Evolutionary conservation across 176 grass and related monocot species (phyloP), one percentile per base, ranked within the genome.

Genomic region (Calamus simplicifolius): DNA sequence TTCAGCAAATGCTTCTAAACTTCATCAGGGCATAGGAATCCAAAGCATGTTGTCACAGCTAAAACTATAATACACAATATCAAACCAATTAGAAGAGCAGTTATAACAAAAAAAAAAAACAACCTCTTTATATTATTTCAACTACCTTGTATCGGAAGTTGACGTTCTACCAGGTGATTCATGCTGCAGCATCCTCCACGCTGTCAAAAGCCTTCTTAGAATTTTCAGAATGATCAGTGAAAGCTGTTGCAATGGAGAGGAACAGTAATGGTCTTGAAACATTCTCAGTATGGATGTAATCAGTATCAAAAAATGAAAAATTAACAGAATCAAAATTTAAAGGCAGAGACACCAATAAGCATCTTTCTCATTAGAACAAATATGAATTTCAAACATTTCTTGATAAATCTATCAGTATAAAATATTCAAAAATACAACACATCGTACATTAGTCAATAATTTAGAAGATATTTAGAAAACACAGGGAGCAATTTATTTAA

Each of bases 191-290:
- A 80, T 70, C 69, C 57, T 79, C 72, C 70, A 57, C 52, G 62
- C 52, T 71, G 48, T 57, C 75, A 51, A 64, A 38, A 10, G 53
- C 31, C 76, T 70, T 67, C 65, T 83, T 66, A 67, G 66, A 70
- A 21, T 29, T 52, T 68, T 76, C 83, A 66, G 75, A 85, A 12
- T 54, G 55, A 56, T 85, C 87, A 67, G 78, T 58, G 62, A 98
- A 64, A 58, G 87, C 72, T 62, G 87, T 79, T 58, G 79, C 79
- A 35, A 92, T 71, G 50, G 87, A 98, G 16, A 98, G 68, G 69
- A 92, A 79, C 64, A 98, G 61, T 54, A 98, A 70, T 66, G 84
- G 93, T 56, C 57, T 87, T 21, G 93, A 98, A 63, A 98, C 67
- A 71, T 80, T 98, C 93, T 62, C 31, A 35, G 31, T 35, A 7